Evolutionary conservation across 108 stramenopile genomes (phyloP).

Genomic region (Schizochytrium sp.): DNA sequence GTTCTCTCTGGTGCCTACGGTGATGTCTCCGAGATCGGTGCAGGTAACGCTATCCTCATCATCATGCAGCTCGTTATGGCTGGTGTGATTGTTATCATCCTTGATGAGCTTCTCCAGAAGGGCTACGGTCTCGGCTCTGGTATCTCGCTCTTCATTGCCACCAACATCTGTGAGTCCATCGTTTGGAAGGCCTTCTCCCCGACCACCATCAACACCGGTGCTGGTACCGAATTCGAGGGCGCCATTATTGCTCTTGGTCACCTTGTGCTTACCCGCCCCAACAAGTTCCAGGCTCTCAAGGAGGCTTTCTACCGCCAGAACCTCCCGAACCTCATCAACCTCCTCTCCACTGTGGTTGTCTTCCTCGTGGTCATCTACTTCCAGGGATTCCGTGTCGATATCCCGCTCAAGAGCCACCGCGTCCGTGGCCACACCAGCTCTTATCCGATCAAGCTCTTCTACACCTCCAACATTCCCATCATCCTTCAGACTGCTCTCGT

Average conservation of each 20-base stretch:
- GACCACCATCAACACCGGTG: constrained; percentile 98
- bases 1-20: constrained; percentile 99
- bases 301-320: constrained; percentile 97
- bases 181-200: constrained; percentile 99
- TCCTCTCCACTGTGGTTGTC: constrained; percentile 93
- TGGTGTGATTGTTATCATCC: constrained; percentile 95
- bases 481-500: constrained; percentile 98
- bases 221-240: constrained; percentile 98
- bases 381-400: constrained; percentile 98
- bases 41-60: constrained; percentile 96
- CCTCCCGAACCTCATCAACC: constrained; percentile 97
- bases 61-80: constrained; percentile 97
- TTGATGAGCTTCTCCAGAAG: constrained; percentile 99
- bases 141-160: constrained; percentile 98
- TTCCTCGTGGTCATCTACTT: constrained; percentile 99
- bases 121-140: constrained; percentile 98
- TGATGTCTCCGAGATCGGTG: constrained; percentile 91
- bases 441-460: constrained; percentile 89
- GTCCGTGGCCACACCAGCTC: constrained; percentile 65
- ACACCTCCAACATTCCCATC: constrained; percentile 99
- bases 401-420: constrained; percentile 76
- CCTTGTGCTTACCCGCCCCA: constrained; percentile 89
- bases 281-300: constrained; percentile 93
- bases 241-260: constrained; percentile 98
- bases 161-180: constrained; percentile 99